Conservation (phyloP, 2,329 filamentous ascomycete species). For the Thyridium curvatum region DNA sequence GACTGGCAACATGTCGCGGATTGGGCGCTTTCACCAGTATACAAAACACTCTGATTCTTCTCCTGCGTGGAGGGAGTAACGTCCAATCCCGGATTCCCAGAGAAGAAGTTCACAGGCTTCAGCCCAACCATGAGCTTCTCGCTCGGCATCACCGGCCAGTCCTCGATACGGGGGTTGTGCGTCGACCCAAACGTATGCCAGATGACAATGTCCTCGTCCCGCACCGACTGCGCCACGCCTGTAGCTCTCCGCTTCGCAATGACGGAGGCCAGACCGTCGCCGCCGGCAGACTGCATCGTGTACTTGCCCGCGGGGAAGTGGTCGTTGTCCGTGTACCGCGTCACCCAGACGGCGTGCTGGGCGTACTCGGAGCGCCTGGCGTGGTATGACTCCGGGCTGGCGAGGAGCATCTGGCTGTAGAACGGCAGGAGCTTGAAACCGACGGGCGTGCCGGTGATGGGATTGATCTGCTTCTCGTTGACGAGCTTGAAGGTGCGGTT, state of each 20-base stretch:
- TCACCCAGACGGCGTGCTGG: conserved; percentile 37
- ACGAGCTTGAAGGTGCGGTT: conserved; percentile 43
- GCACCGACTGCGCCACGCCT: conserved; percentile 32
- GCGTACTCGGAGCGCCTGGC: conserved; percentile 34
- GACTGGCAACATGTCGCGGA: too few relatives aligned
- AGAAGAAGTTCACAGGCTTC: conserved; percentile 49
- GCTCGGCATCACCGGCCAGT: conserved; percentile 64
- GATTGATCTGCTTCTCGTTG: conserved; percentile 35
- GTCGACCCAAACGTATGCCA: conserved; percentile 57
- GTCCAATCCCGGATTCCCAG: conserved; percentile 42
- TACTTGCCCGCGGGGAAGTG: conserved; percentile 34
- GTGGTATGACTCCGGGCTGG: conserved; percentile 30
- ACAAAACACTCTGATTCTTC: conserved; percentile 23
- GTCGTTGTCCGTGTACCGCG: conserved; percentile 34
- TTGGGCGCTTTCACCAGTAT: too few relatives aligned
- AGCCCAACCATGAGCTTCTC: conserved; percentile 46
- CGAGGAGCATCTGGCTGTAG: conserved; percentile 39
- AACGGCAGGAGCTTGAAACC: conserved; percentile 38
- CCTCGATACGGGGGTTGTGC: conserved; percentile 58
- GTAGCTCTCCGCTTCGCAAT: conserved; percentile 25
- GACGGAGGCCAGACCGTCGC: conserved; percentile 30
- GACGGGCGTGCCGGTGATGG: conserved; percentile 33
- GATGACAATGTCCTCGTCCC: conserved; percentile 46
- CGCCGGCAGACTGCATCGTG: conserved; percentile 40
- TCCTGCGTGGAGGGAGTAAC: conserved; percentile 34